Conservation (phyloP, 2,329 filamentous ascomycete species). For the Verticillium nubilum region DNA sequence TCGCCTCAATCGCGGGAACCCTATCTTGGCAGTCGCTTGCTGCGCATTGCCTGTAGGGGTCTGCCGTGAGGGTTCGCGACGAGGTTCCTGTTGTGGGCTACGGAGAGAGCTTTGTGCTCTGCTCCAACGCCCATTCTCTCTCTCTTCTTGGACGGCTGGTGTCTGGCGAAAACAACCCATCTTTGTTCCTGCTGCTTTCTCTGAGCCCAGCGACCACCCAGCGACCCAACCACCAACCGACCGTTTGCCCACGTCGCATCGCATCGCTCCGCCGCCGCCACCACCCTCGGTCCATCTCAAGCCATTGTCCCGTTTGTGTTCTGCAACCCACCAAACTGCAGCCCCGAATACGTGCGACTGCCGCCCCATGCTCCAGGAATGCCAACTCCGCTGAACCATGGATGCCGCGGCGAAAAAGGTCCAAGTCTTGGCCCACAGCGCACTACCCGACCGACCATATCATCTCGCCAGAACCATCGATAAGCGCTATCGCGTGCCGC, state of each 20-base stretch:
- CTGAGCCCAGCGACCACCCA: neutral
- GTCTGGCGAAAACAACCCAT: neutral
- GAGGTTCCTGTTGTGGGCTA: conserved; percentile 9
- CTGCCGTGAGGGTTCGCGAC: neutral
- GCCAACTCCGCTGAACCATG: conserved; percentile 39
- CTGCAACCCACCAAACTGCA: neutral
- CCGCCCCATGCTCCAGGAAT: conserved; percentile 8
- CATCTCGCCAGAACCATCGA: conserved; percentile 45
- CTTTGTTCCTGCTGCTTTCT: neutral
- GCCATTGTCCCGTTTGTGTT: neutral
- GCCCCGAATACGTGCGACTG: neutral
- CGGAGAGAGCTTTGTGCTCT: conserved; percentile 19
- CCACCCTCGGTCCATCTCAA: neutral
- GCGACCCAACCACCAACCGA: neutral
- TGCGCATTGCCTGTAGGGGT: neutral
- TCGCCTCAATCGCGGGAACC: neutral
- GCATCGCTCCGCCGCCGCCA: neutral
- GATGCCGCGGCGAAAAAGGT: conserved; percentile 54
- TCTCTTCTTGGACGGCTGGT: neutral
- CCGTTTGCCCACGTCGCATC: conserved; percentile 3
- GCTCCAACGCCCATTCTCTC: conserved; percentile 15
- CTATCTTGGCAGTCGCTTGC: neutral
- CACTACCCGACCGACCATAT: conserved; percentile 47
- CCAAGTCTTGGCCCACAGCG: conserved; percentile 45
- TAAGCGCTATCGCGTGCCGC: conserved; percentile 38